Evolutionary conservation across 2,329 filamentous ascomycete species (phyloP), one percentile per base, ranked within the genome.

Genomic region (Neophaeococcomyces mojaviensis): DNA sequence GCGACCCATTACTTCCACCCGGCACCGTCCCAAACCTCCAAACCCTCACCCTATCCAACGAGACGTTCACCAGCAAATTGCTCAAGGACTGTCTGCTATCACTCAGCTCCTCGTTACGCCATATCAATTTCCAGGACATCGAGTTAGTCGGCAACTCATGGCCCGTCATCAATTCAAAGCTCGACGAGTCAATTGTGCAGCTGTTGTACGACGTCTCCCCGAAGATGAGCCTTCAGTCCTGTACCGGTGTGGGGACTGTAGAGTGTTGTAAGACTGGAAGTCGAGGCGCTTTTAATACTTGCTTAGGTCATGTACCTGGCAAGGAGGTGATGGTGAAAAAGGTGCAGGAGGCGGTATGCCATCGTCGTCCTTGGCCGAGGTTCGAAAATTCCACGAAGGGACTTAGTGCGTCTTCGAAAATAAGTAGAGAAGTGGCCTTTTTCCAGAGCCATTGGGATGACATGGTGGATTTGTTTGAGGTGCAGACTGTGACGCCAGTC

Each of bases 281-380:
- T 43, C 28, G 19, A 7, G 15, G 15, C 39, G 20, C n/a, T n/a
- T n/a, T n/a, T n/a, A n/a, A n/a, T n/a, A n/a, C n/a, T n/a, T n/a
- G n/a, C n/a, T n/a, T n/a, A n/a, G 30, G 30, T 2, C 39, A n/a
- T 15, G 24, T 20, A 12, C 39, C 39, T 8, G 18, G 39, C 19
- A 43, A 33, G 30, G 18, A 2, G 16, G 30, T 43, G 8, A 28
- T 43, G 39, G 3, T 43, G 7, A 20, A 34, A 20, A 43, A 43
- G 39, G 12, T 43, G n/a, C 15, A 43, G 18, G 28, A 43, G n/a
- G 39, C 39, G 2, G 39, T 34, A 8, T 43, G 39, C 20, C 39
- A 43, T 22, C n/a, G 16, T 3, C 30, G 30, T 12, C 4, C 22
- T 7, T 43, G 39, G 39, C 39, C 39, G 22, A 5, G 8, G 7